These are phyloP conservation scores for Plasmodium vivax DNA, from an alignment of 169 alveolate species.

Conservation along the genomic window DNA sequence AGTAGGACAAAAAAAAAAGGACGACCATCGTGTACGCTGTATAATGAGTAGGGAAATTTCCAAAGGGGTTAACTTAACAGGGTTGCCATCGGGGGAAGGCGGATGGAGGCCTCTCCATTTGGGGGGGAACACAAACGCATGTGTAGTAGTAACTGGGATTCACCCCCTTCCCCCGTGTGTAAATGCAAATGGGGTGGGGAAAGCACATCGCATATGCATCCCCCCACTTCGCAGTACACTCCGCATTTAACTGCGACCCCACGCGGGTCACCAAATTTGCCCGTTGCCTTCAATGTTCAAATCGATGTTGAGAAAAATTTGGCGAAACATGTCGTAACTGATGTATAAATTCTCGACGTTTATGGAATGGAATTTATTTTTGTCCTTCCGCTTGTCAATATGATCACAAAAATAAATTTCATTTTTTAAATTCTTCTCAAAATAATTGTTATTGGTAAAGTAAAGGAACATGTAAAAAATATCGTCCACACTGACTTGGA, in stretches of 20 bases:
- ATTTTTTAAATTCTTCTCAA: slow-evolving; percentile 23
- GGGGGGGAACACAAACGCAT: no score
- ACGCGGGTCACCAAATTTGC: slow-evolving; percentile 12
- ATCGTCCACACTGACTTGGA: slow-evolving; percentile 48
- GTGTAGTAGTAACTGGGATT: no score
- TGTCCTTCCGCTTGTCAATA: slow-evolving; percentile 21
- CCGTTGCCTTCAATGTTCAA: slow-evolving; percentile 62
- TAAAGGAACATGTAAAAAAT: slow-evolving; percentile 58
- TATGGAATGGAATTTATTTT: slow-evolving; percentile 20
- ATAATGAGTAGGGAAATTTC: background rate
- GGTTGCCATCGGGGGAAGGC: background rate
- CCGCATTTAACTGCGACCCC: background rate
- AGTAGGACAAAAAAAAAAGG: background rate
- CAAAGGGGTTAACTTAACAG: background rate
- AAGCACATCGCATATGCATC: background rate
- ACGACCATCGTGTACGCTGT: background rate
- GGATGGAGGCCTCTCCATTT: no score
- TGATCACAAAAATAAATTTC: slow-evolving; percentile 28
- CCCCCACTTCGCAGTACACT: background rate
- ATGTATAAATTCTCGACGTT: slow-evolving; percentile 41
- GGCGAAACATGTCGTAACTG: slow-evolving; percentile 52
- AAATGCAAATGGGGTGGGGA: background rate
- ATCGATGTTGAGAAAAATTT: slow-evolving; percentile 60
- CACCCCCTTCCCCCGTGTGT: background rate
- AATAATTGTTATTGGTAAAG: slow-evolving; percentile 41